Base-by-base conservation (phyloP, 2,329 filamentous ascomycete genomes). In the Colletotrichum caudatum region DNA sequence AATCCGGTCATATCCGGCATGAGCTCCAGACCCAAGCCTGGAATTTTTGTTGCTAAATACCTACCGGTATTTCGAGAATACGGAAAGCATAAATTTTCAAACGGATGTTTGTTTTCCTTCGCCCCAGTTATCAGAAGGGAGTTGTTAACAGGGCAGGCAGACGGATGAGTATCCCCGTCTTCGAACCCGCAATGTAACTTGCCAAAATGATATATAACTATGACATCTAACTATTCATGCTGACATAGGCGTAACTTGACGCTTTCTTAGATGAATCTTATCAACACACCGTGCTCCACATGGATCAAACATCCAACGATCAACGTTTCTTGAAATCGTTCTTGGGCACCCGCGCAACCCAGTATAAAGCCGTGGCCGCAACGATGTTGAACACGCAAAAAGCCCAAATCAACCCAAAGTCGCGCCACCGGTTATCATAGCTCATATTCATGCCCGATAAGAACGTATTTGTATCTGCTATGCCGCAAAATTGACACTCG, bases 331-430 rank as follows among this genome's bases (percentile, higher is more conserved):
- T 71, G 58, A 71, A 71, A 33, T 59, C 69, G 8, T 75, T 77
- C 26, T 74, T 77, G 0, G 78, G 78, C 1, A 83, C 81, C 26
- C 82, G 73, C 0, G 76, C 78, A 61, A 84, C 56, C 82, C 83
- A 88, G 73, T 88, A 88, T 44, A 88, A 75, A 0, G 80, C 77
- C 12, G 88, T 76, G 0, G 86, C 85, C 1, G 81, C 84, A 20
- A 78, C 77, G n/a, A 85, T 74, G 61, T 89, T 89, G 74, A 87
- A 86, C 1, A 80, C 76, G 46, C 87, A 81, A 65, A 87, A 89
- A 0, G 81, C 83, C 81, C 86, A 89, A 41, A 88, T 79, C 2
- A 90, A 78, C 0, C 87, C 87, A 67, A 85, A 88, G 69, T 90
- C 86, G 64, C 88, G 82, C 87, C 87, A 90, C 18, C 85, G 77